phyloP scores from a whole-genome alignment of 495 filamentous ascomycete genomes.

The Penicillium goetzii region DNA sequence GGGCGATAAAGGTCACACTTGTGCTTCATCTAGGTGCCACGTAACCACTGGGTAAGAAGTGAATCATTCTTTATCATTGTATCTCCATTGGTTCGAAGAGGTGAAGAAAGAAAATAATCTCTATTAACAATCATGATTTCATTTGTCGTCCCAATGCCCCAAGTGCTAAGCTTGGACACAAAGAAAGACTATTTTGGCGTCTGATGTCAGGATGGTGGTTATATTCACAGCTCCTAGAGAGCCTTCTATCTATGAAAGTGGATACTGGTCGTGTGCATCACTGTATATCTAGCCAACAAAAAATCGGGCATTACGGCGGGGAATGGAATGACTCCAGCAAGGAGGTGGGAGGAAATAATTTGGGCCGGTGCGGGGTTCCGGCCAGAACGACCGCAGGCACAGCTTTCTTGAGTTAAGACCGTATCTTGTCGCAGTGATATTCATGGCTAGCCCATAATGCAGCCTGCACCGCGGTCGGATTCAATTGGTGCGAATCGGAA shows the following conservation, averaged over 20 bases:
- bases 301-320: neutral
- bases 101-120: neutral
- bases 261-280: neutral
- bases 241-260: neutral
- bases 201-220: neutral
- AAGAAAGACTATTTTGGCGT: neutral
- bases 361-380: slow-evolving; percentile 6
- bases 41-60: neutral
- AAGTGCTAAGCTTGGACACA: neutral
- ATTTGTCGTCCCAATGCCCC: neutral
- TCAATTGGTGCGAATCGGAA: slow-evolving; percentile 3
- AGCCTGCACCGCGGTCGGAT: neutral
- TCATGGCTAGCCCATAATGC: neutral
- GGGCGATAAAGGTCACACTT: slow-evolving; percentile 2
- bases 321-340: neutral
- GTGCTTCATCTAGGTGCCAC: neutral
- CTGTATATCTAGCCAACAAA: neutral
- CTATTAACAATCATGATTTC: neutral
- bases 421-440: neutral
- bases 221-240: neutral
- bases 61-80: neutral
- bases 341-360: slow-evolving; percentile 1
- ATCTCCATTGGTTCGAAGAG: neutral
- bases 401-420: neutral
- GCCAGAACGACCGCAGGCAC: neutral